phyloP scores from a whole-genome alignment of 305 asterid genomes.

The Fraxinus dipetala region DNA sequence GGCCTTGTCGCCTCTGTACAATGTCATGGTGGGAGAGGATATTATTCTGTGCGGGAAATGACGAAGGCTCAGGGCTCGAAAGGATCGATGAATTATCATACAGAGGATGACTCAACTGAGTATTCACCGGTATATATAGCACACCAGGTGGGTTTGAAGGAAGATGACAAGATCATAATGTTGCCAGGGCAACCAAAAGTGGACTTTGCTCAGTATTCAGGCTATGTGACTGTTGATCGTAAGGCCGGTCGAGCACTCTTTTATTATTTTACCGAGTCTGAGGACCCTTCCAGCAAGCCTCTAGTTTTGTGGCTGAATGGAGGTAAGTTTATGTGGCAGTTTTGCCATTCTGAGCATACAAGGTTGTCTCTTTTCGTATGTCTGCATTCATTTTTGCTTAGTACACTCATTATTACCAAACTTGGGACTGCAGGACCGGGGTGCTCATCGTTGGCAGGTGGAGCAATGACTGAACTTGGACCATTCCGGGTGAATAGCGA shows the following conservation, averaged over 20 bases:
- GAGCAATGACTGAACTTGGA: conserved; percentile 54
- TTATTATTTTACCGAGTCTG: conserved; percentile 48
- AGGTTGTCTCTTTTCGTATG: not conserved
- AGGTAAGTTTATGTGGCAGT: conserved; percentile 23
- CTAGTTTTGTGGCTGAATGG: conserved; percentile 56
- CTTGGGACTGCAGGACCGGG: conserved; percentile 38
- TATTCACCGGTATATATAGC: conserved; percentile 32
- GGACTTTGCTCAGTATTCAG: conserved; percentile 40
- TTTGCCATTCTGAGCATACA: not conserved
- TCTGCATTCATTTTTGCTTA: not conserved
- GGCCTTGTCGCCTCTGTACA: conserved; percentile 25
- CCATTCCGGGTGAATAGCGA: conserved; percentile 51
- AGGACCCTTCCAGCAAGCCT: conserved; percentile 36
- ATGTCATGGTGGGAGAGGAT: conserved; percentile 24
- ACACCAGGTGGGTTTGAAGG: conserved; percentile 40
- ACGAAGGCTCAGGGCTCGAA: conserved; percentile 14
- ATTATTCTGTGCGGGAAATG: conserved; percentile 22
- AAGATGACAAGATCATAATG: conserved; percentile 32
- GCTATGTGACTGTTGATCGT: conserved; percentile 54
- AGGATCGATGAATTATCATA: not conserved
- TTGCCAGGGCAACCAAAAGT: conserved; percentile 50
- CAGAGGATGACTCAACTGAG: conserved; percentile 14
- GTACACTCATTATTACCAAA: not conserved
- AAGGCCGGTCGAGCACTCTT: conserved; percentile 44
- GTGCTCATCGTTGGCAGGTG: conserved; percentile 53